These are phyloP conservation scores for Ceratobasidium sp. DNA, from an alignment of 1,284 basidiomycete species.

Conservation along the genomic window DNA sequence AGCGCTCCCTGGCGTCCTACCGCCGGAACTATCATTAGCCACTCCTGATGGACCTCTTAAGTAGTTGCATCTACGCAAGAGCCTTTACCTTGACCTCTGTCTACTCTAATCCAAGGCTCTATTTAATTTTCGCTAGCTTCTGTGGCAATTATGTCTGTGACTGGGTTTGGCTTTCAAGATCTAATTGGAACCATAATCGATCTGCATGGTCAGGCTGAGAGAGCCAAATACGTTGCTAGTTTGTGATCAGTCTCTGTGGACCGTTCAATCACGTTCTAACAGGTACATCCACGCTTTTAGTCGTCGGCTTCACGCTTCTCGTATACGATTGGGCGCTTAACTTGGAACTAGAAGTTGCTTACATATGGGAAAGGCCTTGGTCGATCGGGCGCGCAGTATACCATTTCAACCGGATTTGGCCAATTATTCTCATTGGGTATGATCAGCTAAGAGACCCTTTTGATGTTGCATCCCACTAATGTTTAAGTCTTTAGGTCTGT, in stretches of 20 bases:
- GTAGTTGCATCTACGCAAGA: too few relatives aligned
- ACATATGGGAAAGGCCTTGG: conserved; percentile 14
- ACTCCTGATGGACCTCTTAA: too few relatives aligned
- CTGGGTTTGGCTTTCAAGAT: too few relatives aligned
- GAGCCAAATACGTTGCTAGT: conserved; percentile 23
- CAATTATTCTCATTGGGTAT: conserved; percentile 19
- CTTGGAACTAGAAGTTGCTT: conserved; percentile 11
- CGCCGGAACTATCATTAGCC: too few relatives aligned
- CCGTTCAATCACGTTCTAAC: not conserved
- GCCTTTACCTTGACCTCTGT: too few relatives aligned
- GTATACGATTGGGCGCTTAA: conserved; percentile 19
- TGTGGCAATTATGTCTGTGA: too few relatives aligned
- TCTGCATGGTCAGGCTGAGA: too few relatives aligned
- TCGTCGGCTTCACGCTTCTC: not conserved
- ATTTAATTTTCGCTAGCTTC: too few relatives aligned
- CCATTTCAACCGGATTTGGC: conserved; percentile 28
- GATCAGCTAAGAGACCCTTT: not conserved
- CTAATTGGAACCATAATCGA: too few relatives aligned
- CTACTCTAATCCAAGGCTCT: too few relatives aligned
- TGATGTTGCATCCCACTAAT: not conserved
- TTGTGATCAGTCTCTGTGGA: not conserved
- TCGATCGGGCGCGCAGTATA: conserved; percentile 17
- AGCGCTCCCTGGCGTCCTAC: too few relatives aligned
- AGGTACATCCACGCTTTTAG: not conserved
- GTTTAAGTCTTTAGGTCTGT: not conserved